Evolutionary conservation across 495 filamentous ascomycete genomes (phyloP).

Genomic region (Aspergillus panamensis): DNA sequence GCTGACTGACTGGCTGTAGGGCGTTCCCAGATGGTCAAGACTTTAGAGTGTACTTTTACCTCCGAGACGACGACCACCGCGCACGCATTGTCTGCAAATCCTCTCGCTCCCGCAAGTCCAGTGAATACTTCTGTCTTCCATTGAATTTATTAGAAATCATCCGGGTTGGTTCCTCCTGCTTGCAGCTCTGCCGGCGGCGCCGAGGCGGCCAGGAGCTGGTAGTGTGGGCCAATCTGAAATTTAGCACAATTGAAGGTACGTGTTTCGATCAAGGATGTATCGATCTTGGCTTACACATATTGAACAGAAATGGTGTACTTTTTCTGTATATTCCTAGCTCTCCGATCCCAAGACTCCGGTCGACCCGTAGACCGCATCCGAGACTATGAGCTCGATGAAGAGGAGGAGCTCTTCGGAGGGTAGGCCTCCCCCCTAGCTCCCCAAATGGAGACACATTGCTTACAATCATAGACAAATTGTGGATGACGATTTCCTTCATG

Average conservation of each 20-base stretch:
- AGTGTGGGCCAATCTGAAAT: slow-evolving; percentile 57
- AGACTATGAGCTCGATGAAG: slow-evolving; percentile 60
- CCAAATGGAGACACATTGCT: background rate
- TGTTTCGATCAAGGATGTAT: slow-evolving; percentile 1
- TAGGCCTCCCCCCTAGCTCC: slow-evolving; percentile 31
- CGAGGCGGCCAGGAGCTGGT: slow-evolving; percentile 39
- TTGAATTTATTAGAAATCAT: slow-evolving; percentile 52
- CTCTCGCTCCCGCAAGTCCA: slow-evolving; percentile 31
- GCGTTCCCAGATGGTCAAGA: slow-evolving; percentile 40
- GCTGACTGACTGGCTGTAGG: slow-evolving; percentile 24
- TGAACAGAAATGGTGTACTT: slow-evolving; percentile 68
- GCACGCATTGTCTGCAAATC: slow-evolving; percentile 56
- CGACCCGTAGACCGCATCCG: slow-evolving; percentile 48
- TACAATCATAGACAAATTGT: slow-evolving; percentile 56
- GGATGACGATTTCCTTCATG: slow-evolving; percentile 68
- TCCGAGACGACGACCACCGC: slow-evolving; percentile 50
- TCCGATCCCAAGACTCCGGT: slow-evolving; percentile 64
- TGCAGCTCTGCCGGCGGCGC: slow-evolving; percentile 54
- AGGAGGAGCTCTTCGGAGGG: slow-evolving; percentile 68
- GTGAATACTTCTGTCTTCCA: slow-evolving; percentile 48
- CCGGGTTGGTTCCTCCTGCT: slow-evolving; percentile 48
- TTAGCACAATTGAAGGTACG: slow-evolving; percentile 57
- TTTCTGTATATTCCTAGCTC: slow-evolving; percentile 68
- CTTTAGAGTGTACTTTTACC: slow-evolving; percentile 54
- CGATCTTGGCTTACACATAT: slow-evolving; percentile 12